Conservation (phyloP, 116 monocot genomes). For the Posidonia oceanica region DNA sequence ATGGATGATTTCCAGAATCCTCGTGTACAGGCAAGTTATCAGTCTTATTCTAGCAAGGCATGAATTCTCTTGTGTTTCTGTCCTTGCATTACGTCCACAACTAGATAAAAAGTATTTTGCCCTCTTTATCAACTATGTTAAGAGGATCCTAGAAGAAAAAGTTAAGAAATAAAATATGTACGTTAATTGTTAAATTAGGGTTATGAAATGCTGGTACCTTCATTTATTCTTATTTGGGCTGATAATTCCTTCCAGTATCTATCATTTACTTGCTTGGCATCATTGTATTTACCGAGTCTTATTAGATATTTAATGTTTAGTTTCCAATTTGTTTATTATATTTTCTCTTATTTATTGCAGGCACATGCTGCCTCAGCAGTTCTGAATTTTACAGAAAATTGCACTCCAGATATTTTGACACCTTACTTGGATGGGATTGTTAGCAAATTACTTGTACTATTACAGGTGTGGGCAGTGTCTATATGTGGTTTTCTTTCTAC, state of each 20-base stretch:
- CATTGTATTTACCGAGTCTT: background rate
- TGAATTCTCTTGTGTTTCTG: no score
- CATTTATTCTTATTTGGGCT: no score
- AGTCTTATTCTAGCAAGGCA: background rate
- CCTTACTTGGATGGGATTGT: constrained; percentile 93
- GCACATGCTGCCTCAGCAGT: constrained; percentile 94
- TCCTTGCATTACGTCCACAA: no score
- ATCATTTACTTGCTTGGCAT: background rate
- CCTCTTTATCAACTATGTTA: no score
- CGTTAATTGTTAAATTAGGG: no score
- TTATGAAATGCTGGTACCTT: no score
- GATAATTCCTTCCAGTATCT: no score
- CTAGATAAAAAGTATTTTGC: no score
- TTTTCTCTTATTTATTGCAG: constrained; percentile 14
- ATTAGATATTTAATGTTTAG: background rate
- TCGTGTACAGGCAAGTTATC: constrained; percentile 69
- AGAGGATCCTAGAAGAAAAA: no score
- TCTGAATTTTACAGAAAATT: constrained; percentile 87
- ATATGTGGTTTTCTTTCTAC: background rate
- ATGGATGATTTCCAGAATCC: constrained; percentile 99
- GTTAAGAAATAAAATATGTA: no score
- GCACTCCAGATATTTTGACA: constrained; percentile 76
- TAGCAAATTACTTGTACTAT: constrained; percentile 72
- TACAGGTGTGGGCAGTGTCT: constrained; percentile 40
- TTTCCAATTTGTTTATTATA: background rate